Evolutionary conservation across 352 stramenopile species (phyloP), one percentile per base, ranked within the genome.

Genomic region (Phytophthora palmivora): DNA sequence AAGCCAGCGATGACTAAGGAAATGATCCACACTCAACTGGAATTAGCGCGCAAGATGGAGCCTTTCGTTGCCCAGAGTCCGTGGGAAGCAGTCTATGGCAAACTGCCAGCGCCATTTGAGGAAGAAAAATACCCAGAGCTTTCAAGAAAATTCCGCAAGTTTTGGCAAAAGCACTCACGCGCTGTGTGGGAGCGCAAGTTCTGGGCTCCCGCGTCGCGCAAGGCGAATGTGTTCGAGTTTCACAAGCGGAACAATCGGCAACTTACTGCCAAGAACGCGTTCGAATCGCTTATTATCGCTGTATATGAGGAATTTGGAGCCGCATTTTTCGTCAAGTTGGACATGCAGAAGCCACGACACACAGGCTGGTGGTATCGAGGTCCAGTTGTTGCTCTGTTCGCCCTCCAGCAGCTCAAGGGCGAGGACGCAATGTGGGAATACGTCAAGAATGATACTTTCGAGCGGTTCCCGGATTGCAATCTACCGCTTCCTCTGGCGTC

Each of bases 121-220:
- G 63, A 74, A 21, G 11, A 10, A 0, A 36, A 57, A 1, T 22
- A 69, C 22, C 68, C 66, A 1, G 21, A 41, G 1, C 47, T 84
- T 7, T 67, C 73, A 0, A 46, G 37, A 5, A 64, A 65, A 33
- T 58, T 83, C 8, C 57, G 48, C 14, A 11, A 5, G 0, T 89
- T 89, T 52, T 89, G 80, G 77, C 15, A 30, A 16, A 43, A 33
- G 2, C 63, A 82, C 19, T 51, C 57, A 7, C 76, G 50, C 9
- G 64, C 63, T 1, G 80, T 82, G 34, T 87, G 80, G 80, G 78
- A 89, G 41, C 80, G 78, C 38, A 62, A 73, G 8, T 89, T 89
- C 50, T 89, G 80, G 76, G 6, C 30, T 10, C 73, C 76, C 3
- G 51, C 75, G 34, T 63, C 70, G 0, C 47, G 38, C 37, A 57